phyloP scores from a whole-genome alignment of 2,329 filamentous ascomycete genomes.

The Magnaporthales sp. region DNA sequence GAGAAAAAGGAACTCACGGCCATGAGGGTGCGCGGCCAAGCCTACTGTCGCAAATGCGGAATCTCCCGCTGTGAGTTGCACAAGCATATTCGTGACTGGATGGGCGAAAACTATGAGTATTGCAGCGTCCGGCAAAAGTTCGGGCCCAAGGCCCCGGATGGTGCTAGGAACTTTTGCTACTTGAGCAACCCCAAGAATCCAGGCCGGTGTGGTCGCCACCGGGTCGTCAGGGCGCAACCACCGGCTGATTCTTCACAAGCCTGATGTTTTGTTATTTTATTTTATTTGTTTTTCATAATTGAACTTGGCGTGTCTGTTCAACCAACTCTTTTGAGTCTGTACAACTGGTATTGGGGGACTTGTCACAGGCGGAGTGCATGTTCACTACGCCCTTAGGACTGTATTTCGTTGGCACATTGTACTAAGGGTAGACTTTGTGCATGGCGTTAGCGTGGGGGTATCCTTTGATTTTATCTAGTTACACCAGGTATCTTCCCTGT shows the following conservation, averaged over 20 bases:
- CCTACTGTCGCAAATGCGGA: conserved; percentile 55
- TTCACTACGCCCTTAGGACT: neutral
- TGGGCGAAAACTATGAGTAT: conserved; percentile 48
- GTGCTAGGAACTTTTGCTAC: conserved; percentile 44
- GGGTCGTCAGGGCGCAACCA: conserved; percentile 18
- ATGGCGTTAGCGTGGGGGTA: neutral
- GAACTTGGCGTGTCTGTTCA: too few relatives aligned
- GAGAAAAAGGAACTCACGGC: conserved; percentile 27
- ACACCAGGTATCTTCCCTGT: neutral
- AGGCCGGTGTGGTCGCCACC: conserved; percentile 48
- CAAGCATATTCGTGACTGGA: conserved; percentile 52
- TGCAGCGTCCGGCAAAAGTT: conserved; percentile 51
- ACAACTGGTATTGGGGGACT: neutral
- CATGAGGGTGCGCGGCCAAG: conserved; percentile 47
- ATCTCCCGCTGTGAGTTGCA: conserved; percentile 54
- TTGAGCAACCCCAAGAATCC: conserved; percentile 52
- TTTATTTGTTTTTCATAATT: neutral
- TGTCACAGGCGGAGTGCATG: neutral
- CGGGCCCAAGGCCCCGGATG: conserved; percentile 36
- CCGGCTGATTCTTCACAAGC: neutral
- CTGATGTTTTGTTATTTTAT: neutral
- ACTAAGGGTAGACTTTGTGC: neutral
- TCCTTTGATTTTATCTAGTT: neutral
- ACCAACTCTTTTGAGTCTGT: neutral
- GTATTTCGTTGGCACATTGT: neutral